These are phyloP conservation scores for Parmales sp. DNA, from an alignment of 108 stramenopile species.

Conservation along the genomic window DNA sequence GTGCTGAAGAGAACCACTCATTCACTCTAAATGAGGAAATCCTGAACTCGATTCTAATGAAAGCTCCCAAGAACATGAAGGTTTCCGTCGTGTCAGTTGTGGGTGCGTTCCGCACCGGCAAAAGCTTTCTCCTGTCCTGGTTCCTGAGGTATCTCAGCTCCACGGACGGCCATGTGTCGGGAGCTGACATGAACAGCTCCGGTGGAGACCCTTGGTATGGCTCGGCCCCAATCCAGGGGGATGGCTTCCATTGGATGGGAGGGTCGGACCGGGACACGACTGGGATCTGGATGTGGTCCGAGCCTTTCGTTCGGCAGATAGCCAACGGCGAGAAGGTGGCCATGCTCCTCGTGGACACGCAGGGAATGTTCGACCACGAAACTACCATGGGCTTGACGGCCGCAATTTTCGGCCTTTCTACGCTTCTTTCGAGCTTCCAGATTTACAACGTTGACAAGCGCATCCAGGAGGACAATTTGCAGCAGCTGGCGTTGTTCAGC, in stretches of 20 bases:
- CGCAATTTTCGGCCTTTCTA: conserved; percentile 88
- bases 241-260: conserved; percentile 84
- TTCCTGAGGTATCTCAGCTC: conserved; percentile 76
- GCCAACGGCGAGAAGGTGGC: conserved; percentile 53
- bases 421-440: conserved; percentile 78
- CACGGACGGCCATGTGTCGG: background rate
- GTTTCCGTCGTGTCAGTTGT: conserved; percentile 91
- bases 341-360: conserved; percentile 91
- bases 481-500: conserved; percentile 92
- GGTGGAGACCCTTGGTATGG: conserved; percentile 27
- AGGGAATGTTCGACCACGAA: conserved; percentile 99
- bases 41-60: conserved; percentile 55
- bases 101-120: conserved; percentile 96
- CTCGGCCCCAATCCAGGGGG: conserved; percentile 18
- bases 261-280: conserved; percentile 90
- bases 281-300: conserved; percentile 99
- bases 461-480: conserved; percentile 96
- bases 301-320: conserved; percentile 63
- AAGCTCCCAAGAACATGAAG: conserved; percentile 42
- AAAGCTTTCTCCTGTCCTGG: conserved; percentile 86
- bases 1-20: conserved; percentile 54
- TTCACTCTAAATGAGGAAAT: conserved; percentile 75
- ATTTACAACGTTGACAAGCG: conserved; percentile 98
- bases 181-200: conserved; percentile 38
- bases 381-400: conserved; percentile 92